A percentile compares a stretch with the other conserved stretches of the same genome.
Evolutionary conservation across 1,139 yeast genomes (phyloP).

Genomic region (Scheffersomyces quercinus): DNA sequence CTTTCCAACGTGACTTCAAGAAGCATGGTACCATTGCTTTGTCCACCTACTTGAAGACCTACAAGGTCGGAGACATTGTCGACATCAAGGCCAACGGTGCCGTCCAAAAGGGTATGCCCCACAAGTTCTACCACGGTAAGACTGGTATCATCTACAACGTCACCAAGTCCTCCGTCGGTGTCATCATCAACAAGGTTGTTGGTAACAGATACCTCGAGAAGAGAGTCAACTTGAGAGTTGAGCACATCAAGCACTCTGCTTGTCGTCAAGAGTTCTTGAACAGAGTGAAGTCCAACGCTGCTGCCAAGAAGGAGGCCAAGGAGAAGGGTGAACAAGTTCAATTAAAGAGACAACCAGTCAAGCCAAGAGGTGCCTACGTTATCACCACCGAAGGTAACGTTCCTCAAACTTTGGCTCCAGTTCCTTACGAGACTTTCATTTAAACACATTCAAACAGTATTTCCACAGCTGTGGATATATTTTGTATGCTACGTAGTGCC

Average conservation of each 20-base stretch:
- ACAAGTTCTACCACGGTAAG: constrained; percentile 99
- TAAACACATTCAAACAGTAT: constrained; percentile 38
- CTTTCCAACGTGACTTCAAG: constrained; percentile 98
- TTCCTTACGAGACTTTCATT: constrained; percentile 97
- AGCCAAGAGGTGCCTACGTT: constrained; percentile 88
- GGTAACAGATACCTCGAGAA: constrained; percentile 98
- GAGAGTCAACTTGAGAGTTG: constrained; percentile 95
- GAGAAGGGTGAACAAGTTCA: constrained; percentile 83
- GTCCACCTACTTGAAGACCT: constrained; percentile 92
- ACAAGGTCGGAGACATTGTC: constrained; percentile 98
- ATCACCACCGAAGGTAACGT: constrained; percentile 71
- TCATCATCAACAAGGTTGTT: constrained; percentile 92
- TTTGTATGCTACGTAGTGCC: constrained; percentile 2
- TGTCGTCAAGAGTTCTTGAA: constrained; percentile 97
- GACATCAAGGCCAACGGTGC: constrained; percentile 98
- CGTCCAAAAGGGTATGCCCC: constrained; percentile 99
- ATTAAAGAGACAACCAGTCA: constrained; percentile 96
- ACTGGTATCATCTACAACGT: constrained; percentile 98
- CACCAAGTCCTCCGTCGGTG: constrained; percentile 96
- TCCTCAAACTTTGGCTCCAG: constrained; percentile 97
- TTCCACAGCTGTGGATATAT: background rate
- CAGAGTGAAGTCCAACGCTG: constrained; percentile 95
- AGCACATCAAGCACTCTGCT: constrained; percentile 98
- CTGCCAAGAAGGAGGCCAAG: constrained; percentile 88
- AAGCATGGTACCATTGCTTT: constrained; percentile 90